Percentiles rank a stretch among this genome's conserved stretches.
Conservation (phyloP, 2,329 filamentous ascomycete species). For the Fusarium sp. region DNA sequence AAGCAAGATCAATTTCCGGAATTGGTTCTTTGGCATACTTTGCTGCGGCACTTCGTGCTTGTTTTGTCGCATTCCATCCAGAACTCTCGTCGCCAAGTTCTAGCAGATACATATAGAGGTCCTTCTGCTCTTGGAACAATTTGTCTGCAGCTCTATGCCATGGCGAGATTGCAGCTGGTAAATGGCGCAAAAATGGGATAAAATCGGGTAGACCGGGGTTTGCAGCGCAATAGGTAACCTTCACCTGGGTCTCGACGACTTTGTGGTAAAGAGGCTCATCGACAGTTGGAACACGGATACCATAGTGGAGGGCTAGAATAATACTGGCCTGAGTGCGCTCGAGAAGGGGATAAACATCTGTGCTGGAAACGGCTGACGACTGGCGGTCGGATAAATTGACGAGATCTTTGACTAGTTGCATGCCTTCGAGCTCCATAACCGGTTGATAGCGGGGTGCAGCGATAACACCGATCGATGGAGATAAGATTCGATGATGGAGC, state of each 20-base stretch:
- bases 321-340: background rate
- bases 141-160: background rate
- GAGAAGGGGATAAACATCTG: background rate
- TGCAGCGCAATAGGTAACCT: background rate
- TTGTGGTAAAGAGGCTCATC: background rate
- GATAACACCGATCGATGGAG: background rate
- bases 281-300: background rate
- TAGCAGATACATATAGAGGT: background rate
- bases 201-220: background rate
- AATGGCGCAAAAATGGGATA: background rate
- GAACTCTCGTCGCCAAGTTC: background rate
- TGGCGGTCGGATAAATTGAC: background rate
- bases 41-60: background rate
- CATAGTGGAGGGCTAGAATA: background rate
- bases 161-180: background rate
- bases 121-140: background rate
- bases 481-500: background rate
- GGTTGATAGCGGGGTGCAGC: background rate
- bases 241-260: background rate
- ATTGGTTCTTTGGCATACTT: background rate
- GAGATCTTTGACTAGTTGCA: background rate
- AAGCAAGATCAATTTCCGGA: background rate
- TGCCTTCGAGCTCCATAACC: background rate
- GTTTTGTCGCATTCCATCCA: background rate
- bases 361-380: background rate